These are phyloP conservation scores for Hymenoscyphus repandus DNA, from an alignment of 2,329 filamentous ascomycete genomes.

Conservation along the genomic window DNA sequence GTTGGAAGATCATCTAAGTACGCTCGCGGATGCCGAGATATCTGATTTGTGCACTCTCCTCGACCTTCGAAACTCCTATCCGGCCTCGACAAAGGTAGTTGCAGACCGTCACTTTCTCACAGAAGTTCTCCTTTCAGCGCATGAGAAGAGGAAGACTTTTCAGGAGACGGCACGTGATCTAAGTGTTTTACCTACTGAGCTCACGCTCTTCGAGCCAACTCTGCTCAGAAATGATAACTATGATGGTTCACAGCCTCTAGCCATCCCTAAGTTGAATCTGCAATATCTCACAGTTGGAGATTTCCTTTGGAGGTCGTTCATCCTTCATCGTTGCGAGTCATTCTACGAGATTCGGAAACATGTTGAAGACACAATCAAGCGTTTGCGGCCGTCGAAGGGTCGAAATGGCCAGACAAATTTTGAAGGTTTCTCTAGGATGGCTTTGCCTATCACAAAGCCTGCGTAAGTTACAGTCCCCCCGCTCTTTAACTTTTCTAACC, in stretches of 20 bases:
- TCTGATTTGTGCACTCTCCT: conserved; percentile 62
- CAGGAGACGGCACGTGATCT: conserved; percentile 70
- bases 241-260: conserved; percentile 79
- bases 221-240: conserved; percentile 80
- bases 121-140: conserved; percentile 68
- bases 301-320: conserved; percentile 92
- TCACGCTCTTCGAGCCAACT: conserved; percentile 70
- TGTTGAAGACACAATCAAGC: conserved; percentile 75
- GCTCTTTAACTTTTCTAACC: conserved; percentile 20
- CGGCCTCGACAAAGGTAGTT: conserved; percentile 59
- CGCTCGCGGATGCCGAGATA: conserved; percentile 71
- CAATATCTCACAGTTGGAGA: conserved; percentile 94
- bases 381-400: conserved; percentile 65
- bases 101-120: conserved; percentile 59
- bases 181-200: conserved; percentile 78
- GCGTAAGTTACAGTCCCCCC: conserved; percentile 37
- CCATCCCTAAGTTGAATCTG: conserved; percentile 89
- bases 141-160: conserved; percentile 76
- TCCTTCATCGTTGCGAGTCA: conserved; percentile 82
- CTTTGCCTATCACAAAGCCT: conserved; percentile 77
- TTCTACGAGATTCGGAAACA: conserved; percentile 94
- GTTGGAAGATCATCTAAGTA: conserved; percentile 67
- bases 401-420: conserved; percentile 67
- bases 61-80: conserved; percentile 78
- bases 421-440: conserved; percentile 86